phyloP scores from a whole-genome alignment of 345 rosid species.

The Citrus sp. region DNA sequence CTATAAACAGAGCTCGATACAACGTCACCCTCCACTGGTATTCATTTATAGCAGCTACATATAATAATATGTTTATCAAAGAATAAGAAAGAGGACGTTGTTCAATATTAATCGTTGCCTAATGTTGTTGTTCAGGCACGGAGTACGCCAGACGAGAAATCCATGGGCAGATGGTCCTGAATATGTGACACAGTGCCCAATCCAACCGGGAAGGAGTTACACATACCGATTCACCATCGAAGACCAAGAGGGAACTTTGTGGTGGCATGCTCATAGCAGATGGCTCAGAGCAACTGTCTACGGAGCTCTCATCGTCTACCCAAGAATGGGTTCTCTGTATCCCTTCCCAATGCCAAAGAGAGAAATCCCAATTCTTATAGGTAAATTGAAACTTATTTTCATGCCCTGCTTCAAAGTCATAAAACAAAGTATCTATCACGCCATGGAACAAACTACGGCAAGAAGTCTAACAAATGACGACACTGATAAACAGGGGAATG shows the following conservation, averaged over 20 bases:
- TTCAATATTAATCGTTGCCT: not conserved
- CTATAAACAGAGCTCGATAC: slow-evolving; percentile 63
- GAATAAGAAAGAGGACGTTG: not conserved
- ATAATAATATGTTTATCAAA: not conserved
- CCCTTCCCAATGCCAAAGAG: slow-evolving; percentile 60
- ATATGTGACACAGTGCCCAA: slow-evolving; percentile 83
- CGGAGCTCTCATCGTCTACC: slow-evolving; percentile 72
- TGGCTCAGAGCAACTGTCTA: slow-evolving; percentile 88
- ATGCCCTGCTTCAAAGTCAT: not conserved
- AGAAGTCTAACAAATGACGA: not conserved
- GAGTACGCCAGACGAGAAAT: slow-evolving; percentile 57
- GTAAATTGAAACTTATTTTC: slow-evolving; percentile 35
- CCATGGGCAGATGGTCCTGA: slow-evolving; percentile 98
- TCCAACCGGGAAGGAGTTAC: slow-evolving; percentile 65
- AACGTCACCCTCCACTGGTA: slow-evolving; percentile 77
- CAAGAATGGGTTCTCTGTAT: slow-evolving; percentile 46
- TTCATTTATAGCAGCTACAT: not conserved
- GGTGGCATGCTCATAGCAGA: slow-evolving; percentile 96
- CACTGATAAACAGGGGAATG: slow-evolving; percentile 58
- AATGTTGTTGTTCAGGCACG: slow-evolving; percentile 52
- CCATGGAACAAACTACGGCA: not conserved
- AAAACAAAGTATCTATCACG: not conserved
- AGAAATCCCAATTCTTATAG: slow-evolving; percentile 62
- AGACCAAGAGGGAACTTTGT: slow-evolving; percentile 72
- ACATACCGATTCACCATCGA: slow-evolving; percentile 53